Conservation (phyloP, 495 filamentous ascomycete genomes). For the Aspergillus diversus region DNA sequence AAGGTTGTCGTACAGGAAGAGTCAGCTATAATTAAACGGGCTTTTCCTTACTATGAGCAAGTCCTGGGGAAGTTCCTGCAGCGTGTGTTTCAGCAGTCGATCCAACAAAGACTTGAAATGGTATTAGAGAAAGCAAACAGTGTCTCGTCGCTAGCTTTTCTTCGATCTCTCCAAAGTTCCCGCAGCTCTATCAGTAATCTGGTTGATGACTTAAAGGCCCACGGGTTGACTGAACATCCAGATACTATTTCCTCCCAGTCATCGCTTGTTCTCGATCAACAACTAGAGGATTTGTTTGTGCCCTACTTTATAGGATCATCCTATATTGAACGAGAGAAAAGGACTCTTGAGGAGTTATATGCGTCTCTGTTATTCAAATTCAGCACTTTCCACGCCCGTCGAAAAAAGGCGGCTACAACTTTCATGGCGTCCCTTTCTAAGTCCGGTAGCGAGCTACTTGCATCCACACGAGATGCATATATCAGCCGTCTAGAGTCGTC, state of each 20-base stretch:
- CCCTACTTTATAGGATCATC: constrained; percentile 93
- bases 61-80: constrained; percentile 91
- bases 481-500: constrained; percentile 82
- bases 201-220: constrained; percentile 90
- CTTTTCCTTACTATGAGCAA: constrained; percentile 94
- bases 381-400: constrained; percentile 83
- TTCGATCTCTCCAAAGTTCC: constrained; percentile 88
- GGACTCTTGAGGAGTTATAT: constrained; percentile 88
- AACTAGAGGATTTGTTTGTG: constrained; percentile 94
- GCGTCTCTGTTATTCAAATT: constrained; percentile 94
- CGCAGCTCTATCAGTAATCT: constrained; percentile 80
- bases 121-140: constrained; percentile 91
- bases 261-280: constrained; percentile 85
- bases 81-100: constrained; percentile 94
- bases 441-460: constrained; percentile 78
- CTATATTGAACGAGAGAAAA: constrained; percentile 93
- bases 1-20: constrained; percentile 96
- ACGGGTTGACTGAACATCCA: constrained; percentile 93
- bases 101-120: constrained; percentile 95
- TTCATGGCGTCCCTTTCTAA: constrained; percentile 91
- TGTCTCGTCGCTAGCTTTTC: constrained; percentile 87
- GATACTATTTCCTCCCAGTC: constrained; percentile 88
- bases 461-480: constrained; percentile 78
- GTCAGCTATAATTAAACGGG: constrained; percentile 90
- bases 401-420: constrained; percentile 82